These are phyloP conservation scores for Violaceomyces palustris DNA, from an alignment of 1,284 basidiomycete genomes.

Conservation along the genomic window DNA sequence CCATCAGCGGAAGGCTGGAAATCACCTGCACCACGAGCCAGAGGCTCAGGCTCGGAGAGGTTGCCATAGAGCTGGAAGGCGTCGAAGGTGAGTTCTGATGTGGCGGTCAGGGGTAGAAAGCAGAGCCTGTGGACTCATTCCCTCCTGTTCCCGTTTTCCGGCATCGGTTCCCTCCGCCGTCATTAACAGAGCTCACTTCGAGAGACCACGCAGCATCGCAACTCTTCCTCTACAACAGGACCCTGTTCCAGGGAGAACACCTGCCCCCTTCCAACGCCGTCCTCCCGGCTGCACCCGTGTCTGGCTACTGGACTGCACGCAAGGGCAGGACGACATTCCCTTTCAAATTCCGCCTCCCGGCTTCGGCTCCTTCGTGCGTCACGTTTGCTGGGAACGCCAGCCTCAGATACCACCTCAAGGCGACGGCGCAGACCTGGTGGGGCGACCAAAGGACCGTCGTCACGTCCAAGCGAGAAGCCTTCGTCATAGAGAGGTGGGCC, in stretches of 20 bases:
- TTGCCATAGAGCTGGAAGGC: conserved; percentile 43
- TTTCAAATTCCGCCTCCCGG: conserved; percentile 39
- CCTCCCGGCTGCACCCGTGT: conserved; percentile 33
- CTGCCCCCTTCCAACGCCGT: conserved; percentile 47
- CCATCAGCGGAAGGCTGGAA: conserved; percentile 40
- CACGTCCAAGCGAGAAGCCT: conserved; percentile 32
- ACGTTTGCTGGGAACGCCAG: conserved; percentile 40
- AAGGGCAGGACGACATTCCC: conserved; percentile 46
- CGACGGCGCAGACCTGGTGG: conserved; percentile 42
- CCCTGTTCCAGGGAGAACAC: conserved; percentile 43
- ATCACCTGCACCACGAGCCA: conserved; percentile 41
- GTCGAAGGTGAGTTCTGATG: conserved; percentile 15
- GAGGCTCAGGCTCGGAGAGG: conserved; percentile 39
- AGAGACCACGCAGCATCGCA: conserved; percentile 44
- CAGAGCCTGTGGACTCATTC: background rate
- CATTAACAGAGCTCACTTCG: conserved; percentile 41
- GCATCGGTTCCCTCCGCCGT: background rate
- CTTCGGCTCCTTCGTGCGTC: conserved; percentile 36
- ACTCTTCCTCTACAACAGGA: conserved; percentile 43
- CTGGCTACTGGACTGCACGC: conserved; percentile 43
- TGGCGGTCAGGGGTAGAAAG: too few relatives aligned
- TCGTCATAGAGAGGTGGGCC: conserved; percentile 42
- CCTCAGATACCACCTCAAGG: conserved; percentile 42
- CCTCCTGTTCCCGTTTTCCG: background rate
- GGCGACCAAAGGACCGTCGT: conserved; percentile 39